phyloP scores from a whole-genome alignment of 1,139 yeast species.

The Kluyveromyces sp. region DNA sequence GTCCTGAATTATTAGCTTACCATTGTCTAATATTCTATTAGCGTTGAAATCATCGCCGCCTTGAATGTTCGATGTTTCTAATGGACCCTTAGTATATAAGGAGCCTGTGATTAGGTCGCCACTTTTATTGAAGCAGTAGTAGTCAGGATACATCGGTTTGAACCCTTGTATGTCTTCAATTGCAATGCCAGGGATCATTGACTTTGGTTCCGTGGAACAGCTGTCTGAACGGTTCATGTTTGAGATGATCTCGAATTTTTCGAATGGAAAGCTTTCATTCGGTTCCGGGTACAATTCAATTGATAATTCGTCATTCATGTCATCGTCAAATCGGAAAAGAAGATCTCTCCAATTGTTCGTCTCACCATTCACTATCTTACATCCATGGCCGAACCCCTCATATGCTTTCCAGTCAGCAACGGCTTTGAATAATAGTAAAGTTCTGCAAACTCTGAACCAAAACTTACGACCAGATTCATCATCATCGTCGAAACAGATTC shows the following conservation, averaged over 20 bases:
- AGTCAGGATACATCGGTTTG: slow-evolving; percentile 24
- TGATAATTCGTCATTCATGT: slow-evolving; percentile 2
- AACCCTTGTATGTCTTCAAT: slow-evolving; percentile 31
- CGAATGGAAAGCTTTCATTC: slow-evolving; percentile 8
- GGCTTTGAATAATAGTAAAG: slow-evolving; percentile 26
- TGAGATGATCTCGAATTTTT: slow-evolving; percentile 19
- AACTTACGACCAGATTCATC: slow-evolving; percentile 34
- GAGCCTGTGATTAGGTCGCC: slow-evolving; percentile 32
- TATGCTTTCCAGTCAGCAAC: slow-evolving; percentile 15
- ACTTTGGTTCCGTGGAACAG: slow-evolving; percentile 19
- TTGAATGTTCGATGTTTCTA: slow-evolving; percentile 16
- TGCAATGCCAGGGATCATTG: slow-evolving; percentile 25
- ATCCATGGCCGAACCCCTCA: slow-evolving; percentile 20
- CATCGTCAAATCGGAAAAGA: slow-evolving; percentile 19
- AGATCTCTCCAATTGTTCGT: slow-evolving; percentile 12
- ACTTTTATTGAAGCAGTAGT: slow-evolving; percentile 28
- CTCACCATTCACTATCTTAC: slow-evolving; percentile 14
- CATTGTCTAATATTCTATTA: slow-evolving; percentile 10
- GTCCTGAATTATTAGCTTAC: slow-evolving; percentile 8
- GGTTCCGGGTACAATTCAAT: slow-evolving; percentile 5
- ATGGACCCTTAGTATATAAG: slow-evolving; percentile 25
- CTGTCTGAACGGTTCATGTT: slow-evolving; percentile 16
- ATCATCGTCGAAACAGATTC: slow-evolving; percentile 41
- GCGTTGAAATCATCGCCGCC: slow-evolving; percentile 18
- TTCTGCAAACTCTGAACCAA: slow-evolving; percentile 30